These are phyloP conservation scores for Termitomyces sp. DNA, from an alignment of 768 basidiomycete species.

Conservation along the genomic window DNA sequence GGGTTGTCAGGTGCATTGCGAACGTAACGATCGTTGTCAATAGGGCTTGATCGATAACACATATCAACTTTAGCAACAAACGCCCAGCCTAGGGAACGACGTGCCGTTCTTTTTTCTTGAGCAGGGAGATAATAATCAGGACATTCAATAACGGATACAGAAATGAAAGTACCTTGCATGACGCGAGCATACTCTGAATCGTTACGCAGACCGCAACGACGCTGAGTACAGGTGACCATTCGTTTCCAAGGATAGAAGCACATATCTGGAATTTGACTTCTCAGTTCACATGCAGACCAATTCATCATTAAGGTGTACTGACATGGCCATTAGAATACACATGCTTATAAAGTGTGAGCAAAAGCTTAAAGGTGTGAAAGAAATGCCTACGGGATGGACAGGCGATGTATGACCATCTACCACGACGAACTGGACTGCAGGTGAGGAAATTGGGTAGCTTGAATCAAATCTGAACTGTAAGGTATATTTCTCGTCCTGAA, in stretches of 20 bases:
- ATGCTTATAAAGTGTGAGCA: constrained; percentile 41
- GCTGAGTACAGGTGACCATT: constrained; percentile 88
- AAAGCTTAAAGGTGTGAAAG: constrained; percentile 1
- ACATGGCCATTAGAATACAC: constrained; percentile 89
- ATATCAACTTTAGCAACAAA: not conserved
- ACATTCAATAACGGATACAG: not conserved
- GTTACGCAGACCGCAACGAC: constrained; percentile 80
- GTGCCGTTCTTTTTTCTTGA: constrained; percentile 54
- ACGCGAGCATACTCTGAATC: constrained; percentile 88
- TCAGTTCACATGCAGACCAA: not conserved
- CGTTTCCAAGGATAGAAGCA: constrained; percentile 83
- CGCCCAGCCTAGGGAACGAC: constrained; percentile 12
- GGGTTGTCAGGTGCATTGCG: constrained; percentile 75
- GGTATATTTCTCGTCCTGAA: constrained; percentile 69
- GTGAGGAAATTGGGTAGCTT: constrained; percentile 82
- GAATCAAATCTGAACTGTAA: constrained; percentile 79
- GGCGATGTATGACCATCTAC: constrained; percentile 62
- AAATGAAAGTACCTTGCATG: constrained; percentile 65
- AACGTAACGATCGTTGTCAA: constrained; percentile 83
- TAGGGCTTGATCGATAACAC: constrained; percentile 43
- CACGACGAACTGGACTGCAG: constrained; percentile 82
- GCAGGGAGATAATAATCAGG: not conserved
- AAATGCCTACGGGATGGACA: constrained; percentile 63
- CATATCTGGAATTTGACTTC: constrained; percentile 55
- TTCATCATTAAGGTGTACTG: constrained; percentile 16